phyloP scores from a whole-genome alignment of 257 asterid genomes.

The Craterostigma plantagineum region DNA sequence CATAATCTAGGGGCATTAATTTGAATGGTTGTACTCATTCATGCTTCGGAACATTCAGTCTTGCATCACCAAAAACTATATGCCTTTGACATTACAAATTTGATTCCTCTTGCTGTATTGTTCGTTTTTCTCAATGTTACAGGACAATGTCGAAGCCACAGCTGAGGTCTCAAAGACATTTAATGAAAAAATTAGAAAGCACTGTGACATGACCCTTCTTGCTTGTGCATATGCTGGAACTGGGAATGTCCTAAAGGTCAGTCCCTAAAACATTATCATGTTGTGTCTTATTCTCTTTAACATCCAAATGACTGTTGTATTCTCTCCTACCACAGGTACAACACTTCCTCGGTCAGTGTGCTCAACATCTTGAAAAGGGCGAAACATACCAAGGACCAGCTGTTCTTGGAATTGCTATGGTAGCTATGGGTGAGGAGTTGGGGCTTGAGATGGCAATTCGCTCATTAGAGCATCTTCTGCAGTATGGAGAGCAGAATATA shows the following conservation, averaged over 20 bases:
- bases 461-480: slow-evolving; percentile 84
- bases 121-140: slow-evolving; percentile 5
- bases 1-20: too few relatives aligned
- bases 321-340: slow-evolving; percentile 48
- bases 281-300: not conserved
- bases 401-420: slow-evolving; percentile 97
- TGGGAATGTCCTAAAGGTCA: slow-evolving; percentile 87
- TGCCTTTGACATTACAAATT: slow-evolving; percentile 6
- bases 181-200: slow-evolving; percentile 59
- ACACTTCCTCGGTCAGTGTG: slow-evolving; percentile 87
- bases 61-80: slow-evolving; percentile 6
- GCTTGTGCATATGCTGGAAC: slow-evolving; percentile 99
- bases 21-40: too few relatives aligned
- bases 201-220: slow-evolving; percentile 75
- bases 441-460: slow-evolving; percentile 97
- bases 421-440: slow-evolving; percentile 94
- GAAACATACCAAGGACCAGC: slow-evolving; percentile 87
- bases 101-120: slow-evolving; percentile 3
- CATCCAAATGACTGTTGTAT: slow-evolving; percentile 7
- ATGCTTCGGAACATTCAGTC: slow-evolving; percentile 8
- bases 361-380: slow-evolving; percentile 77
- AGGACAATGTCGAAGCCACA: slow-evolving; percentile 88
- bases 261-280: slow-evolving; percentile 2
- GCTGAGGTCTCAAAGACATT: slow-evolving; percentile 81
- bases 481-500: slow-evolving; percentile 84